Conservation (phyloP, 2,329 filamentous ascomycete species). For the Calonectria fujianensis region DNA sequence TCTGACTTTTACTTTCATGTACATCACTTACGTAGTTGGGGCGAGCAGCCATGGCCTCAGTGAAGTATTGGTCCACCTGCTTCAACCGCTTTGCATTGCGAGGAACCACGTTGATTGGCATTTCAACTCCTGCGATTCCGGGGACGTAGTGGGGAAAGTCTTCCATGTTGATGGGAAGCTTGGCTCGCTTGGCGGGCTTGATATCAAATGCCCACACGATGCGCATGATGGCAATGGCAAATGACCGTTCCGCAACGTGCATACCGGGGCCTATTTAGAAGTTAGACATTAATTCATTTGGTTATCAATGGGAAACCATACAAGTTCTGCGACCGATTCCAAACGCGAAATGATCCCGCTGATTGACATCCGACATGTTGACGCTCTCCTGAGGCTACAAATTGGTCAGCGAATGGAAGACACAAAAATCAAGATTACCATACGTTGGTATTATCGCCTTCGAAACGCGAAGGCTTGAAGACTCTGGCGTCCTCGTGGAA, state of each 20-base stretch:
- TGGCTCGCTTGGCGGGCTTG: not conserved
- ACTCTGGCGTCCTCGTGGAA: not conserved
- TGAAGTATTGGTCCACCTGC: not conserved
- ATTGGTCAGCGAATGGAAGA: not conserved
- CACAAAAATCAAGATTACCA: too few species aligned
- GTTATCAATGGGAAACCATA: not conserved
- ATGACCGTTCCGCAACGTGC: slow-evolving; percentile 1
- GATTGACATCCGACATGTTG: not conserved
- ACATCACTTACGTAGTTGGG: not conserved
- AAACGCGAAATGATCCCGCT: not conserved
- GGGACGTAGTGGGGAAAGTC: slow-evolving; percentile 1
- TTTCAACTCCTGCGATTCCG: not conserved
- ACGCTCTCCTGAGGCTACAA: slow-evolving; percentile 7
- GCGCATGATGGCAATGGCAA: slow-evolving; percentile 15
- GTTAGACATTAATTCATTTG: not conserved
- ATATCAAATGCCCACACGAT: not conserved
- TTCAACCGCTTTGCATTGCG: not conserved
- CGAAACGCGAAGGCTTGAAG: not conserved
- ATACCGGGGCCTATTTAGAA: not conserved
- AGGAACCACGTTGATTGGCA: slow-evolving; percentile 3
- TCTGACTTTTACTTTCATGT: too few species aligned
- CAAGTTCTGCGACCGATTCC: not conserved
- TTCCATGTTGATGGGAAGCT: not conserved
- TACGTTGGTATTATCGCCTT: slow-evolving; percentile 3
- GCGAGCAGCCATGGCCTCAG: not conserved